phyloP scores from a whole-genome alignment of 306 rosid species.

The Trifolium dubium region DNA sequence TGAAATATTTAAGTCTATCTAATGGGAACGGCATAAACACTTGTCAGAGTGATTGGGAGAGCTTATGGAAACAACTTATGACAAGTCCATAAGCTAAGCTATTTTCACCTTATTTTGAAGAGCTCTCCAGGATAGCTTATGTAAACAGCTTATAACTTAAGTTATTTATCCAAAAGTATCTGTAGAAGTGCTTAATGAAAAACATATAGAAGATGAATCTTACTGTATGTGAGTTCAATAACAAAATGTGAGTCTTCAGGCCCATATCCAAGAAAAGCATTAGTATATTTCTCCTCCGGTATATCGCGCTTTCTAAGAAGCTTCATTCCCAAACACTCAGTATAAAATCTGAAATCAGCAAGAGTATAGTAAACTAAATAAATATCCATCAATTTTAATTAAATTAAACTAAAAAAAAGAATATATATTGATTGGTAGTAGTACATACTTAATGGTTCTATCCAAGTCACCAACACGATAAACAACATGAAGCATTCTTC shows the following conservation, averaged over 20 bases:
- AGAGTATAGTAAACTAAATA: slow-evolving; percentile 21
- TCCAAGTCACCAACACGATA: slow-evolving; percentile 96
- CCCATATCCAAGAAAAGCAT: slow-evolving; percentile 96
- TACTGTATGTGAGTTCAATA: slow-evolving; percentile 94
- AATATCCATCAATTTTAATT: not conserved
- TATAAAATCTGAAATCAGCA: slow-evolving; percentile 81
- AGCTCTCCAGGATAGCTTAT: not conserved
- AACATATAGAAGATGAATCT: slow-evolving; percentile 25
- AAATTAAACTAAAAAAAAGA: too few relatives aligned
- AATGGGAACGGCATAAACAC: not conserved
- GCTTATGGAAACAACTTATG: not conserved
- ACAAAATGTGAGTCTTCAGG: slow-evolving; percentile 98
- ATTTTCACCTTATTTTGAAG: not conserved
- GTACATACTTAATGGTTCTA: slow-evolving; percentile 81
- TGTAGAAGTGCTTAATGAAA: not conserved
- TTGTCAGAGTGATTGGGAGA: not conserved
- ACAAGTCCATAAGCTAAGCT: not conserved
- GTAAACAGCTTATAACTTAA: not conserved
- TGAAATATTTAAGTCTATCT: not conserved
- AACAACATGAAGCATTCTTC: slow-evolving; percentile 91
- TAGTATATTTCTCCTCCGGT: slow-evolving; percentile 95
- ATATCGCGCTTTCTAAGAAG: slow-evolving; percentile 94
- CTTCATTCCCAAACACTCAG: slow-evolving; percentile 97
- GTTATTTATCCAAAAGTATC: not conserved
- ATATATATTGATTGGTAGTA: too few relatives aligned